Evolutionary conservation across 169 alveolate genomes (phyloP).

Genomic region (Cryptosporidium ryanae): DNA sequence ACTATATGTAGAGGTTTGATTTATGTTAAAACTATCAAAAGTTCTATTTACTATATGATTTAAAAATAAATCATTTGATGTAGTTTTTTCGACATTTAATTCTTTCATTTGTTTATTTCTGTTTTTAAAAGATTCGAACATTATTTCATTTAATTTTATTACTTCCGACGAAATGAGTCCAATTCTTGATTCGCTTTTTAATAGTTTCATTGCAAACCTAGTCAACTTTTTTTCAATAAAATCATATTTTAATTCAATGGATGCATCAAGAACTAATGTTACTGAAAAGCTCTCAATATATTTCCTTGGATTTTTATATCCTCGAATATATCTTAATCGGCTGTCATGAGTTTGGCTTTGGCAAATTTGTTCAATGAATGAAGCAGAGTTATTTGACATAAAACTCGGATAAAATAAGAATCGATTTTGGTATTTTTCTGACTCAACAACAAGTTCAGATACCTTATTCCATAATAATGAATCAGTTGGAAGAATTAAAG

Average conservation of each 20-base stretch:
- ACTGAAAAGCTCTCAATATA: slow-evolving; percentile 56
- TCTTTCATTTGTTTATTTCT: not conserved
- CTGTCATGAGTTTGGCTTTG: not conserved
- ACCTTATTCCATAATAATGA: slow-evolving; percentile 44
- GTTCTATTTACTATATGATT: too few species aligned
- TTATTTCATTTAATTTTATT: not conserved
- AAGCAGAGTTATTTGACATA: not conserved
- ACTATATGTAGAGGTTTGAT: too few species aligned
- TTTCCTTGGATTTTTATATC: not conserved
- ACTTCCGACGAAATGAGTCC: slow-evolving; percentile 33
- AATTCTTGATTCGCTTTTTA: slow-evolving; percentile 24
- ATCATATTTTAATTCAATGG: slow-evolving; percentile 16
- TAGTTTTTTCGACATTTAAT: too few species aligned
- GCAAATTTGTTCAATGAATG: not conserved
- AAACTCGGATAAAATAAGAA: slow-evolving; percentile 40
- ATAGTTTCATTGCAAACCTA: slow-evolving; percentile 2
- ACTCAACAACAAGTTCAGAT: slow-evolving; percentile 62
- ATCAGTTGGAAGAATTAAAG: slow-evolving; percentile 54
- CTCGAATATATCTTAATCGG: not conserved
- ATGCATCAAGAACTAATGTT: slow-evolving; percentile 48
- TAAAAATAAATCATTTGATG: too few species aligned
- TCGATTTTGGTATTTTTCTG: slow-evolving; percentile 33
- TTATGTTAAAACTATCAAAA: too few species aligned
- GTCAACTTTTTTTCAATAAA: slow-evolving; percentile 15
- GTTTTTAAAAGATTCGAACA: slow-evolving; percentile 2